Evolutionary conservation across 2,329 filamentous ascomycete species (phyloP), one percentile per base, ranked within the genome.

Genomic region (Thielaviopsis cerberus): DNA sequence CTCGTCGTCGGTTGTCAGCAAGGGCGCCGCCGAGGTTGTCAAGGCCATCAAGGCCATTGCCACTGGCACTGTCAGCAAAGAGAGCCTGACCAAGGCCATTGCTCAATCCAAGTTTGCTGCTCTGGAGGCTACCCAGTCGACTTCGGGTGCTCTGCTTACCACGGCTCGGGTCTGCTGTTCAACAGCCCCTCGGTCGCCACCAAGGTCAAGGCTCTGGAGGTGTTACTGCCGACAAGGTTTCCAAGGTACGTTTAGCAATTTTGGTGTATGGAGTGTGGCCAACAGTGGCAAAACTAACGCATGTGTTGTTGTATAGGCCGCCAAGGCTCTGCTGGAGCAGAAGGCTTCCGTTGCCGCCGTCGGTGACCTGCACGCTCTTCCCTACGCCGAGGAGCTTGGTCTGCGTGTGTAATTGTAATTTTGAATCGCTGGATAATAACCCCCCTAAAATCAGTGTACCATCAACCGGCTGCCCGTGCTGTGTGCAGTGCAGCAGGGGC

Each of bases 21-120:
- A 80, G 67, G 86, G 83, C 60, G 85, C 88, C 58, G 77, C 82
- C 70, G 84, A 84, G 67, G 81, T 87, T 45, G 86, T 90, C 65
- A 86, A 90, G 70, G 80, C 83, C 51, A 76, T 98, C 65, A 88
- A 94, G 80, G 81, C 80, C 71, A 78, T 95, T 64, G 83, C 88
- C 15, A 79, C 81, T 57, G 87, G 88, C 63, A 75, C 83, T 58
- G 78, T 92, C 65, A 80, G 78, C 71, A 84, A 86, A 69, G 92
- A 98, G 72, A 85, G 92, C 62, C 78, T 97, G 69, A 81, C 83
- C 71, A 97, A 96, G 79, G 92, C 92, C 55, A 81, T 90, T 69
- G 88, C 91, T 61, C 83, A 86, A 67, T 92, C 92, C 68, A 97
- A 95, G 74, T 98, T 95, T 74, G 83, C 86, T 69, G 85, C 88